Conservation (phyloP, 257 asterid species). For the Gentiana macrophylla region DNA sequence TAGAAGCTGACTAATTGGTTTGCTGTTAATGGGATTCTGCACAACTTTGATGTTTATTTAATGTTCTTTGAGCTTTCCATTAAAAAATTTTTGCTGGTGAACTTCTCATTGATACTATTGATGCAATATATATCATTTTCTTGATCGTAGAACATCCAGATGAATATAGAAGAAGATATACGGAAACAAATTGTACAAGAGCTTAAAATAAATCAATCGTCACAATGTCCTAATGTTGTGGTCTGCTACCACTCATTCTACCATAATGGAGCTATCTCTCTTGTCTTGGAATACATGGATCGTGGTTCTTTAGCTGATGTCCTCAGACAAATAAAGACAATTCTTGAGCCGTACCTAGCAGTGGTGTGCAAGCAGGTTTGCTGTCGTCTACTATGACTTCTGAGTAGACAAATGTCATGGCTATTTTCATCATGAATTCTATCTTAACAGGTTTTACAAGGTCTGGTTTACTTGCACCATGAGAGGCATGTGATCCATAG, state of each 20-base stretch:
- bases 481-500: conserved; percentile 95
- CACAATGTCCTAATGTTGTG: conserved; percentile 82
- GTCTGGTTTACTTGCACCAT: conserved; percentile 74
- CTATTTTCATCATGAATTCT: not conserved
- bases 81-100: too few relatives aligned
- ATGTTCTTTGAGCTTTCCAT: too few relatives aligned
- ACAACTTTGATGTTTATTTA: too few relatives aligned
- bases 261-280: conserved; percentile 95
- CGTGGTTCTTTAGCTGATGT: conserved; percentile 70
- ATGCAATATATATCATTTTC: too few relatives aligned
- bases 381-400: conserved; percentile 11
- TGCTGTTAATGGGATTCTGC: too few relatives aligned
- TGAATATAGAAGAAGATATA: conserved; percentile 89
- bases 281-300: conserved; percentile 96
- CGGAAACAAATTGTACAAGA: conserved; percentile 98
- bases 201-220: conserved; percentile 90
- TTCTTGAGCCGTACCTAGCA: conserved; percentile 96
- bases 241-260: conserved; percentile 96
- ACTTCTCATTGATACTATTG: too few relatives aligned
- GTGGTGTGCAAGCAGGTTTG: conserved; percentile 89
- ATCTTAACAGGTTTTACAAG: conserved; percentile 72
- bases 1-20: too few relatives aligned
- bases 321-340: conserved; percentile 62
- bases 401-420: not conserved
- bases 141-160: conserved; percentile 72